Conservation (phyloP, 2,329 filamentous ascomycete genomes). For the Talaromyces marneffei region DNA sequence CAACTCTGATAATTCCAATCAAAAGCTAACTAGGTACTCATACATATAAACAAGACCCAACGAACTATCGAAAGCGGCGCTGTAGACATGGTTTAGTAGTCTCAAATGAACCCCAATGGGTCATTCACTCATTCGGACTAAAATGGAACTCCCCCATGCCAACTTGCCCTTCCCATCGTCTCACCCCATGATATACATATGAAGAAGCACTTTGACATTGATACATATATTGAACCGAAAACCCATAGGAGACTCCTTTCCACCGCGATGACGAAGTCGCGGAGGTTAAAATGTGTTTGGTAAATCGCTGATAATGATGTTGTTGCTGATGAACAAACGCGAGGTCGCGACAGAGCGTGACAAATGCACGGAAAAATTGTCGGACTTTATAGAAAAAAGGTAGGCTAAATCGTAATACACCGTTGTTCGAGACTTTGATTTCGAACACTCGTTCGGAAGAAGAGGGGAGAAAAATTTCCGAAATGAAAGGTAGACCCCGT, state of each 20-base stretch:
- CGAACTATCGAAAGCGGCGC: not conserved
- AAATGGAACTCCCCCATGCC: not conserved
- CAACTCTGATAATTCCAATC: not conserved
- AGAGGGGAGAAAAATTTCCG: not conserved
- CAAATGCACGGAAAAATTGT: not conserved
- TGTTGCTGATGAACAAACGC: not conserved
- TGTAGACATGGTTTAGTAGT: not conserved
- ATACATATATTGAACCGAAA: not conserved
- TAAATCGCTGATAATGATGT: constrained; percentile 4
- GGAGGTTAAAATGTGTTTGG: not conserved
- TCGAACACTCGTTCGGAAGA: not conserved
- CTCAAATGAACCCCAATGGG: not conserved
- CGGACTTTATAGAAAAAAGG: not conserved
- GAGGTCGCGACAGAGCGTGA: not conserved
- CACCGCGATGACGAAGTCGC: not conserved
- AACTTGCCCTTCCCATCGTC: not conserved
- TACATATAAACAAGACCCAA: not conserved
- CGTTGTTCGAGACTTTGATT: not conserved
- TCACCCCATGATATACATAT: not conserved
- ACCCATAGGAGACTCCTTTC: constrained; percentile 1
- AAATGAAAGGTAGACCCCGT: constrained; percentile 10
- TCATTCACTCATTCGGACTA: not conserved
- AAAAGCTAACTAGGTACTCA: not conserved
- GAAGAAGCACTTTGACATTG: not conserved
- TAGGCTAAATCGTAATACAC: not conserved